Evolutionary conservation across 768 basidiomycete species (phyloP).

Genomic region (Tricholoma matsutake): DNA sequence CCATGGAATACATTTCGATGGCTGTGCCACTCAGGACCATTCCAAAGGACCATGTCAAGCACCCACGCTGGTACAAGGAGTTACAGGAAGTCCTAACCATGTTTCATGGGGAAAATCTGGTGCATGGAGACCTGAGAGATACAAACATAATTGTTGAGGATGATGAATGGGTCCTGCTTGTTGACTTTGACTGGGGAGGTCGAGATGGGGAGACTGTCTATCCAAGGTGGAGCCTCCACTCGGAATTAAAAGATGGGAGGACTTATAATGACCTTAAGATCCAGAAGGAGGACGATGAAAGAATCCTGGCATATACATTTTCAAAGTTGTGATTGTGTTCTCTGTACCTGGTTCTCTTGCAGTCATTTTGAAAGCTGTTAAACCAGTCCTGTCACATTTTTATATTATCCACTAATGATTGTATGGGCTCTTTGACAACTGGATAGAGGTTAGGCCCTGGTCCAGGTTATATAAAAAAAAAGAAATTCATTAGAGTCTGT

Average conservation of each 20-base stretch:
- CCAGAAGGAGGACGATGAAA: conserved; percentile 11
- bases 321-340: not conserved
- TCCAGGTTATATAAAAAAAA: not conserved
- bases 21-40: conserved; percentile 1
- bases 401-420: not conserved
- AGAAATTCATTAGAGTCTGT: not conserved
- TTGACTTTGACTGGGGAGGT: conserved; percentile 18
- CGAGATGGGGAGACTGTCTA: conserved; percentile 11
- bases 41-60: not conserved
- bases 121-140: not conserved
- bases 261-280: conserved; percentile 7
- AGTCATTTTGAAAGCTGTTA: not conserved
- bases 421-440: not conserved
- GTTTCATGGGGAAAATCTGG: not conserved
- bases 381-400: not conserved
- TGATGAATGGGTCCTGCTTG: conserved; percentile 9
- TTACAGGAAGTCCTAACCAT: not conserved
- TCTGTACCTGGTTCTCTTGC: not conserved
- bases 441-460: not conserved
- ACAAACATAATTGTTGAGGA: not conserved
- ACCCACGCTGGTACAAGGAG: not conserved
- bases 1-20: conserved; percentile 21
- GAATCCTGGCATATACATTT: conserved; percentile 3
- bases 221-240: conserved; percentile 9
- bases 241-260: conserved; percentile 7